Conservation (phyloP, 352 stramenopile species). For the Globisporangium mamillatum region DNA sequence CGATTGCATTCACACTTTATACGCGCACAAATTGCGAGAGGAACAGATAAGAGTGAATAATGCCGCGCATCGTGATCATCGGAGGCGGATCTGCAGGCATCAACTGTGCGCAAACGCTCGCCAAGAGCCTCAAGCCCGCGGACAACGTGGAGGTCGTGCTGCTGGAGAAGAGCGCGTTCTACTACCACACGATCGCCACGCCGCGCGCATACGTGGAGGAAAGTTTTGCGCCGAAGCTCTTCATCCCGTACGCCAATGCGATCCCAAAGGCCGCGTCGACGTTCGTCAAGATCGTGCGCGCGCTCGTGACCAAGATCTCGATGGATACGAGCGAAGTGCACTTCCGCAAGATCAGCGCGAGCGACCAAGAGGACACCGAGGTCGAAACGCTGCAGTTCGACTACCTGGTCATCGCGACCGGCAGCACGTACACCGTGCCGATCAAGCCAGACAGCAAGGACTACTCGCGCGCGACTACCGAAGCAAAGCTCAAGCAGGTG, state of each 20-base stretch:
- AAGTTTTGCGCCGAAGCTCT: constrained; percentile 45
- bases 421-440: constrained; percentile 52
- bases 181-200: constrained; percentile 40
- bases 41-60: not conserved
- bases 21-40: no score
- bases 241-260: constrained; percentile 53
- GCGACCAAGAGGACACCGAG: constrained; percentile 24
- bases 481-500: constrained; percentile 30
- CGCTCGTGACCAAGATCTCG: constrained; percentile 35
- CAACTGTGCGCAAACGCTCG: constrained; percentile 36
- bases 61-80: constrained; percentile 54
- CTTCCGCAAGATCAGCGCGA: constrained; percentile 31
- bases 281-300: constrained; percentile 45
- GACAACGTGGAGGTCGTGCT: constrained; percentile 44
- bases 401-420: constrained; percentile 61
- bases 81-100: constrained; percentile 49
- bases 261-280: constrained; percentile 27
- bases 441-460: constrained; percentile 46
- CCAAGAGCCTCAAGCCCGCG: constrained; percentile 24
- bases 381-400: constrained; percentile 45
- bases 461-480: constrained; percentile 19
- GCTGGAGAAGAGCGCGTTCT: constrained; percentile 57
- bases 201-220: constrained; percentile 47
- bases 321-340: constrained; percentile 34
- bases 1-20: no score